Evolutionary conservation across 2,329 filamentous ascomycete genomes (phyloP), one percentile per base, ranked within the genome.

Genomic region (Colletotrichum filicis): DNA sequence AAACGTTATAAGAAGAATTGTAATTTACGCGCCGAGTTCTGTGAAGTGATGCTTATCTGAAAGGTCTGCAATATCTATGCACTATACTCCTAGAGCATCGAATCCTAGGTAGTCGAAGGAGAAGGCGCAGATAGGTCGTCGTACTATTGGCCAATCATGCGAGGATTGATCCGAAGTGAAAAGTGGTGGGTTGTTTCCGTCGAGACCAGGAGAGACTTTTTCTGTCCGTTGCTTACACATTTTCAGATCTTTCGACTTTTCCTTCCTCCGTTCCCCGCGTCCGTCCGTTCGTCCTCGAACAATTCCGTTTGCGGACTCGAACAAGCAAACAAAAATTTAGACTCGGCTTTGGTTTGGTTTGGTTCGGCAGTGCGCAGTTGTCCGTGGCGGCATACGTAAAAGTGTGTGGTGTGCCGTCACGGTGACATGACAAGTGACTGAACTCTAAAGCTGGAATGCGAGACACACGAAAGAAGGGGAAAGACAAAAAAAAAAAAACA

Each of bases 351-450:
- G 42, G n/a, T 63, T 46, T 22, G 49, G 61, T 8, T 42, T 32
- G 35, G 35, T 19, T 26, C 26, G 37, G 22, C 37, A 49, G 37
- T 26, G 22, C n/a, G 52, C 52, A 24, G 14, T 9, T 9, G 14
- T 61, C 59, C 59, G 59, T 42, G 28, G 37, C 19, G 55, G 55
- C 32, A 32, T 24, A 28, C 42, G n/a, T 42, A 19, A 56, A 56
- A 24, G 56, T 60, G 55, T 26, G 35, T 8, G 66, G 53, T 14
- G 37, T 60, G 26, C 66, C 66, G 66, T 69, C 66, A 69, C 30
- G 32, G 59, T 52, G 69, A 68, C 66, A 65, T 73, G 66, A 73
- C 70, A 60, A 69, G 70, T 73, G 66, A 70, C 56, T 73, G 46
- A 73, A 73, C 70, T 70, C 46, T 69, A 73, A 70, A 22, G 57